Percentiles rank a stretch among this genome's conserved stretches.
These are phyloP conservation scores for Amanita inopinata DNA, from an alignment of 768 basidiomycete genomes.

Conservation along the genomic window DNA sequence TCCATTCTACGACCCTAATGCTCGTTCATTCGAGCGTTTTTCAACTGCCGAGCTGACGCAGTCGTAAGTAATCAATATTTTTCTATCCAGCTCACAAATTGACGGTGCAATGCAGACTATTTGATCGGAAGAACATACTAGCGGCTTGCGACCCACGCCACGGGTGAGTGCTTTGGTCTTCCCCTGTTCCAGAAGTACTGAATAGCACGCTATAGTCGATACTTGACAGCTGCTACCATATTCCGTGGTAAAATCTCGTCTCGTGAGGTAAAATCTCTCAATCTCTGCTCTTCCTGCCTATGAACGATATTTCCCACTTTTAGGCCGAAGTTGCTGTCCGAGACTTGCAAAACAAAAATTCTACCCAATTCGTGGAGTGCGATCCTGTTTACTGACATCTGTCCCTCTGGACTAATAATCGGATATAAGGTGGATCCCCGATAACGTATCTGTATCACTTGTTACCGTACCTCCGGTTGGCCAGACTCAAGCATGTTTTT, in stretches of 20 bases:
- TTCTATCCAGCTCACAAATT: background rate
- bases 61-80: constrained; percentile 36
- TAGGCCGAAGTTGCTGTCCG: constrained; percentile 50
- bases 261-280: constrained; percentile 55
- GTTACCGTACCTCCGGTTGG: constrained; percentile 81
- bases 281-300: constrained; percentile 42
- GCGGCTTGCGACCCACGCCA: constrained; percentile 76
- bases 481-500: constrained; percentile 45
- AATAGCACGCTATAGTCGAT: constrained; percentile 40
- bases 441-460: constrained; percentile 78
- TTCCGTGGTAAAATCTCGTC: constrained; percentile 80
- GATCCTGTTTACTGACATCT: constrained; percentile 15
- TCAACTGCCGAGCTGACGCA: constrained; percentile 64
- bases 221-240: constrained; percentile 79
- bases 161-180: constrained; percentile 40
- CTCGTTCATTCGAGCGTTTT: constrained; percentile 47
- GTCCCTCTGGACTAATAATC: constrained; percentile 1
- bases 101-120: constrained; percentile 38
- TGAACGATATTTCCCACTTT: constrained; percentile 16
- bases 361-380: constrained; percentile 72
- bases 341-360: constrained; percentile 69
- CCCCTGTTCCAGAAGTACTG: constrained; percentile 4
- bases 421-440: constrained; percentile 69
- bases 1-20: constrained; percentile 68
- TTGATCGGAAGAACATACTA: constrained; percentile 71